A percentile compares a stretch with the other conserved stretches of the same genome.
phyloP scores from a whole-genome alignment of 345 rosid species.

The Citrus maxima region DNA sequence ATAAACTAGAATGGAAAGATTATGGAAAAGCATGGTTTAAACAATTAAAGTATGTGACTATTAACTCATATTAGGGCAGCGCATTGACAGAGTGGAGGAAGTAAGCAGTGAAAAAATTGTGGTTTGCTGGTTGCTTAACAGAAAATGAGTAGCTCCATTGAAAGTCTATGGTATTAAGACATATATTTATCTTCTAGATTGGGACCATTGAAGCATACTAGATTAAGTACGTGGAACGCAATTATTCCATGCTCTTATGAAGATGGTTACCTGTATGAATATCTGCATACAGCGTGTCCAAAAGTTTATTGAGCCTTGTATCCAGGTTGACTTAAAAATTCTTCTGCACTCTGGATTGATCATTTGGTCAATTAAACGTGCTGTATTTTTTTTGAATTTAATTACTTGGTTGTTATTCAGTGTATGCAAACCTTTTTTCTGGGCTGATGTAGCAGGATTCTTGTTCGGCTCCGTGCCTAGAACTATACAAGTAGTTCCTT shows the following conservation, averaged over 20 bases:
- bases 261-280: not conserved
- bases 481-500: slow-evolving; percentile 46
- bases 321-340: slow-evolving; percentile 5
- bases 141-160: not conserved
- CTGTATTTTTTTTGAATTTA: slow-evolving; percentile 23
- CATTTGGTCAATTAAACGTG: slow-evolving; percentile 1
- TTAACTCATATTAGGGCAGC: not conserved
- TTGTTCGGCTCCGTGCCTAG: slow-evolving; percentile 43
- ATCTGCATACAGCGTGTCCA: not conserved
- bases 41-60: not conserved
- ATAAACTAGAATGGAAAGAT: not conserved
- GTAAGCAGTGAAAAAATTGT: not conserved
- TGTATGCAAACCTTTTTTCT: slow-evolving; percentile 36
- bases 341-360: slow-evolving; percentile 3
- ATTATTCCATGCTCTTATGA: not conserved
- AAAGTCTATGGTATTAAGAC: not conserved
- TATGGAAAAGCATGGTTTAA: not conserved
- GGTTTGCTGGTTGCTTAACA: not conserved
- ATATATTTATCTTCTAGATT: not conserved
- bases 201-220: not conserved
- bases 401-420: slow-evolving; percentile 41
- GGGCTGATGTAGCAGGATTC: slow-evolving; percentile 56
- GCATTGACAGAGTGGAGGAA: not conserved
- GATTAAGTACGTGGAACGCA: not conserved
- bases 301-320: slow-evolving; percentile 7